phyloP scores from a whole-genome alignment of 148 eudicot genomes.

The Persicaria maculosa region DNA sequence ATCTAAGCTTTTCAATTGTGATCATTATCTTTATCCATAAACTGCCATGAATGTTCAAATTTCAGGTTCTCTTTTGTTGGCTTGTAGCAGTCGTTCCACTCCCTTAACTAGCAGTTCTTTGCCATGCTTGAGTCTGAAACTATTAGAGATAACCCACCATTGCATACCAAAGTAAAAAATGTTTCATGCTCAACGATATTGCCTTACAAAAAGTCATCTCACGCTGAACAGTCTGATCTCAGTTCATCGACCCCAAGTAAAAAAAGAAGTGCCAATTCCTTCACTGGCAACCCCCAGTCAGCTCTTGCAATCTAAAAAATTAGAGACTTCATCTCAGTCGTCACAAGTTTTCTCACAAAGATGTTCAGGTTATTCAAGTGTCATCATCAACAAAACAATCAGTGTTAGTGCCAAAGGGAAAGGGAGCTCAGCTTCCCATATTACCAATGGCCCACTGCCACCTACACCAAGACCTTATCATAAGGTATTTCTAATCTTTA shows the following conservation, averaged over 20 bases:
- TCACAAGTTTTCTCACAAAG: slow-evolving; percentile 39
- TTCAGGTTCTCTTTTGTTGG: too few relatives aligned
- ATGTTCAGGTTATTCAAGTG: too few relatives aligned
- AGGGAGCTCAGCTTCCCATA: slow-evolving; percentile 70
- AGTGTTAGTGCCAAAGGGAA: slow-evolving; percentile 16
- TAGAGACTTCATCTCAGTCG: slow-evolving; percentile 27
- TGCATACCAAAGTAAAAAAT: slow-evolving; percentile 32
- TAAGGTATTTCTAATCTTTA: neutral
- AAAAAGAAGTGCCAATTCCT: slow-evolving; percentile 30
- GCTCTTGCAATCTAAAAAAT: slow-evolving; percentile 40
- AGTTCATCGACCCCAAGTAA: slow-evolving; percentile 30
- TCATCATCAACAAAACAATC: slow-evolving; percentile 13
- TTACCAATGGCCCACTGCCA: slow-evolving; percentile 30
- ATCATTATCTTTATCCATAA: neutral
- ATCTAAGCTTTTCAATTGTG: neutral
- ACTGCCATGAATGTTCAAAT: neutral
- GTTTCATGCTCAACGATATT: slow-evolving; percentile 25
- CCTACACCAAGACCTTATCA: too few relatives aligned
- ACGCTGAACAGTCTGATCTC: slow-evolving; percentile 25
- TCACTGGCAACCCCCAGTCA: slow-evolving; percentile 73
- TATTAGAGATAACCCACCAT: slow-evolving; percentile 13
- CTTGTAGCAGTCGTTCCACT: too few relatives aligned
- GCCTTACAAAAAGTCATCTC: slow-evolving; percentile 28
- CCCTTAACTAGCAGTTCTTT: too few relatives aligned
- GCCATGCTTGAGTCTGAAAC: too few relatives aligned